Conservation (phyloP, 2,329 filamentous ascomycete genomes). For the Drechslera avenae region DNA sequence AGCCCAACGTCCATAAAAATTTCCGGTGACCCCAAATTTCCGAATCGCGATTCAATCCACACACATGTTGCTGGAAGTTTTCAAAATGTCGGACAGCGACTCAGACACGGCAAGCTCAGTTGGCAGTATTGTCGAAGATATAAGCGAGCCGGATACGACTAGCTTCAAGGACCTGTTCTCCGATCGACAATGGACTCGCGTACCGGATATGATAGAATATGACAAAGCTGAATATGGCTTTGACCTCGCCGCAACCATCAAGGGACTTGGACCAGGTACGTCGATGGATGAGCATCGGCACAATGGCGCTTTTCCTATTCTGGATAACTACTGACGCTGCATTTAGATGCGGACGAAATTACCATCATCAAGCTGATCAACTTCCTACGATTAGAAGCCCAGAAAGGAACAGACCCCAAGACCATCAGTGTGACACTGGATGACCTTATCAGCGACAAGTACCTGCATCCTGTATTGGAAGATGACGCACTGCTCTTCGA, state of each 20-base stretch:
- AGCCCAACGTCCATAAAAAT: conserved; percentile 1
- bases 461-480: conserved; percentile 81
- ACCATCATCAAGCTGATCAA: conserved; percentile 51
- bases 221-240: conserved; percentile 36
- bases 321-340: conserved; percentile 20
- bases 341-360: conserved; percentile 39
- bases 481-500: conserved; percentile 89
- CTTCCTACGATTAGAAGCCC: conserved; percentile 53
- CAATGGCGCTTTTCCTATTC: conserved; percentile 21
- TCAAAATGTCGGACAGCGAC: conserved; percentile 36
- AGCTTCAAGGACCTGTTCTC: conserved; percentile 46
- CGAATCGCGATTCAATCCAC: background rate
- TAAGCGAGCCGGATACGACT: conserved; percentile 43
- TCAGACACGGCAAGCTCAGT: conserved; percentile 42
- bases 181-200: conserved; percentile 36
- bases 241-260: conserved; percentile 33
- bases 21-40: background rate
- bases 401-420: conserved; percentile 51
- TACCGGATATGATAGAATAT: conserved; percentile 37
- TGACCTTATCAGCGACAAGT: conserved; percentile 75
- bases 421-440: conserved; percentile 61
- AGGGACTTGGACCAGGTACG: conserved; percentile 38
- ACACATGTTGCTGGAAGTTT: background rate
- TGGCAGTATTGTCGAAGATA: conserved; percentile 43
- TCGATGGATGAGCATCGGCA: background rate